Base-by-base conservation (phyloP, 2,329 filamentous ascomycete species). In the Aspergillus ochraceoroseus region DNA sequence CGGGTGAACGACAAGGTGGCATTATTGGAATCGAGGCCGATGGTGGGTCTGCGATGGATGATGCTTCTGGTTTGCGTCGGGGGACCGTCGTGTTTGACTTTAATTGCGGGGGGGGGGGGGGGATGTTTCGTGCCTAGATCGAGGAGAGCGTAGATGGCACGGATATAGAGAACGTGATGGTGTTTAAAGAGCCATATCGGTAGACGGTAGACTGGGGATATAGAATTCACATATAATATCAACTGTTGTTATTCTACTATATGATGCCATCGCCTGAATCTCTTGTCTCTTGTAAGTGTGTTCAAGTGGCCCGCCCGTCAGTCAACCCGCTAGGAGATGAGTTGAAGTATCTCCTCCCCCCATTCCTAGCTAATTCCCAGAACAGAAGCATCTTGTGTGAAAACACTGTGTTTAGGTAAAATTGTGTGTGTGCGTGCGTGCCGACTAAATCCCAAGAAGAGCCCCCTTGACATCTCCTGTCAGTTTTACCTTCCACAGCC, bases 41-140 rank as follows among this genome's bases (percentile, higher is more conserved):
- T 31, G 83, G 88, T 55, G 83, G 87, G 54, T 62, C 76, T 14
- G 70, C 70, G 0, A 63, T 76, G 1, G 67, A 18, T 12, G 73
- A 7, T 58, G 63, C 2, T 67, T 75, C 17, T 54, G 66, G n/a
- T 70, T 40, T 59, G 26, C 44, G 52, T 23, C 54, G 50, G 18
- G 68, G 70, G 0, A 70, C 75, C 36, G 72, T 94, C 4, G 66
- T 89, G 11, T 83, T 81, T 60, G 85, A 89, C 53, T 88, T 82
- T 60, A 94, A 95, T 59, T 92, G 85, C 53, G 84, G 82, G 3
- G 88, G 88, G 0, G 89, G 85, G 53, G 84, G 82, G 3, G 88
- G 88, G 0, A 89, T 95, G 85, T 92, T 88, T 57, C 75, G 87
- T 13, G 87, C 86, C 0, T 90, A 83, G 67, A 67, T 73, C 35